Evolutionary conservation across 2,329 filamentous ascomycete species (phyloP).

Genomic region (Sporothrix schenckii): DNA sequence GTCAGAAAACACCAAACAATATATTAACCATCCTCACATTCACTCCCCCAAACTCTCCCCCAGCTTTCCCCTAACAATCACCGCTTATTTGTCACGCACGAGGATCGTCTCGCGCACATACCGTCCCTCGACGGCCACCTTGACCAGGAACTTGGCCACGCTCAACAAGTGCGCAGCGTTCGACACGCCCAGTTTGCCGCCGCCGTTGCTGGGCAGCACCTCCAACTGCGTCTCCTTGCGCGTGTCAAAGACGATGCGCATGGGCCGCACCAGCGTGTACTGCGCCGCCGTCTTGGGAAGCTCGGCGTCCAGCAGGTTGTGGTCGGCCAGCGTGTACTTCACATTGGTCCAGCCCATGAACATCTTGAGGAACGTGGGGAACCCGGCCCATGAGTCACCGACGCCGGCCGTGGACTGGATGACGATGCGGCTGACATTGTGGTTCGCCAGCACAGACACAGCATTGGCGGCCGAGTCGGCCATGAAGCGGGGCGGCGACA

Average conservation of each 20-base stretch:
- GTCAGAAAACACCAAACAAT: not conserved
- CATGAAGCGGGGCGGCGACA: conserved; percentile 47
- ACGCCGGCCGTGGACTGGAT: conserved; percentile 48
- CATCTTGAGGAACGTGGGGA: conserved; percentile 44
- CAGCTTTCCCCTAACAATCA: not conserved
- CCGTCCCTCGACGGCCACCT: conserved; percentile 40
- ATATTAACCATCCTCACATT: not conserved
- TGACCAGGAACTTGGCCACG: conserved; percentile 44
- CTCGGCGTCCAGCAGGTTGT: conserved; percentile 44
- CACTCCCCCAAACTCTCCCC: no score
- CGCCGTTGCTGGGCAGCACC: conserved; percentile 41
- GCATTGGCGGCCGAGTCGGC: conserved; percentile 46
- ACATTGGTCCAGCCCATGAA: conserved; percentile 48
- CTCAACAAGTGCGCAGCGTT: conserved; percentile 41
- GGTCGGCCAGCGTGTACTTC: conserved; percentile 47
- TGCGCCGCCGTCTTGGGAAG: conserved; percentile 42
- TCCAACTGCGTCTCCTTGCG: conserved; percentile 37
- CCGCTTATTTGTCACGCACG: not conserved
- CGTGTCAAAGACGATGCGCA: conserved; percentile 41
- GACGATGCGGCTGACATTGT: conserved; percentile 43
- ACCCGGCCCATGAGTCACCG: conserved; percentile 45
- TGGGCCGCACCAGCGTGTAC: conserved; percentile 45
- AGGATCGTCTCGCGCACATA: conserved; percentile 30
- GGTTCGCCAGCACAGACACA: conserved; percentile 41
- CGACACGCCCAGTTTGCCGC: conserved; percentile 40